Evolutionary conservation across 2,329 filamentous ascomycete species (phyloP).

Genomic region (Beauveria sp.): DNA sequence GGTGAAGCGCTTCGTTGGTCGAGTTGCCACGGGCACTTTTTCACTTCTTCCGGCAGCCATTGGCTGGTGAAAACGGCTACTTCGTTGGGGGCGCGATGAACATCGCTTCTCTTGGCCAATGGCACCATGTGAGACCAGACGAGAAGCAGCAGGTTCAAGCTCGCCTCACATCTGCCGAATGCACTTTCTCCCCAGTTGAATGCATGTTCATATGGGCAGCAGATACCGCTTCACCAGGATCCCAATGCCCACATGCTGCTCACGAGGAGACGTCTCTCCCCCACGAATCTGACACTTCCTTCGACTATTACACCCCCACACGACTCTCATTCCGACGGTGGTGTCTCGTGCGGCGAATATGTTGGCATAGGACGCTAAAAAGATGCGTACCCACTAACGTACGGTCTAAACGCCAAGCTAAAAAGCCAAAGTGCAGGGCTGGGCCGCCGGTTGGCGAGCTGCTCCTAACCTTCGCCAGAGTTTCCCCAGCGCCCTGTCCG

Average conservation of each 20-base stretch:
- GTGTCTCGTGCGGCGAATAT: background rate
- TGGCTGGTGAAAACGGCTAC: background rate
- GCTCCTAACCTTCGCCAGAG: background rate
- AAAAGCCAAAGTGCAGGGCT: slow-evolving; percentile 3
- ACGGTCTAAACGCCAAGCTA: slow-evolving; percentile 5
- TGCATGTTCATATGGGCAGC: background rate
- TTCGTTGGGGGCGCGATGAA: background rate
- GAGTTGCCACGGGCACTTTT: background rate
- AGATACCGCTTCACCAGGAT: background rate
- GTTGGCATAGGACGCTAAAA: background rate
- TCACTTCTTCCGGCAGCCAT: background rate
- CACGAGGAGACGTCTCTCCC: background rate
- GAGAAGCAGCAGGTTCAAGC: too few relatives aligned
- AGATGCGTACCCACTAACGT: background rate
- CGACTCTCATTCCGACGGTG: background rate
- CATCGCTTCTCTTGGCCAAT: background rate
- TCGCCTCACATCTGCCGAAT: too few relatives aligned
- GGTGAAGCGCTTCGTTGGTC: background rate
- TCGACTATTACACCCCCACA: background rate
- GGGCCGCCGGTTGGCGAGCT: background rate
- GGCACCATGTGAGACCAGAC: background rate
- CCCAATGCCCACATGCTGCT: background rate
- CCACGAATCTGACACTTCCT: background rate
- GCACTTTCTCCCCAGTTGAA: background rate
- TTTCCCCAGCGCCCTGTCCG: background rate